Evolutionary conservation across 345 rosid genomes (phyloP).

Genomic region (Atalantia buxifolia): DNA sequence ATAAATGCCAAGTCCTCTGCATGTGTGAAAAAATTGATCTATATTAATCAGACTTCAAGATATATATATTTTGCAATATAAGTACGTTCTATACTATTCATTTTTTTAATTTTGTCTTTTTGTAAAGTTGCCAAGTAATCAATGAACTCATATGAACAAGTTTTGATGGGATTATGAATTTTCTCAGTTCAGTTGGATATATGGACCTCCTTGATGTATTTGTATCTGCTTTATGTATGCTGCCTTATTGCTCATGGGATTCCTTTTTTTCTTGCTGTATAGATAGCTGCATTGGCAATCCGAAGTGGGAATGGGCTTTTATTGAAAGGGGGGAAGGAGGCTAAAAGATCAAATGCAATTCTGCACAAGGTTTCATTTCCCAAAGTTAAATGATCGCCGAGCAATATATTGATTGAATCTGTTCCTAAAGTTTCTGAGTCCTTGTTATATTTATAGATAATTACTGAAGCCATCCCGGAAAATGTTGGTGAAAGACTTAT

Average conservation of each 20-base stretch:
- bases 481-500: slow-evolving; percentile 76
- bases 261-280: slow-evolving; percentile 8
- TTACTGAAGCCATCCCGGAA: slow-evolving; percentile 83
- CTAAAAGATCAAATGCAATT: slow-evolving; percentile 85
- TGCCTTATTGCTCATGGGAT: not conserved
- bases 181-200: not conserved
- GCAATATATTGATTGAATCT: not conserved
- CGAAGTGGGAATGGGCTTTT: slow-evolving; percentile 96
- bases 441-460: slow-evolving; percentile 49
- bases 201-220: not conserved
- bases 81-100: too few species aligned
- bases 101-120: not conserved
- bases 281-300: slow-evolving; percentile 96
- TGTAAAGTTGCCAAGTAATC: not conserved
- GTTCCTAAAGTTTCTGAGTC: slow-evolving; percentile 10
- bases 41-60: not conserved
- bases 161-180: not conserved
- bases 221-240: not conserved
- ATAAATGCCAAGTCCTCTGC: not conserved
- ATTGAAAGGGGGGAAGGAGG: slow-evolving; percentile 97
- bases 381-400: not conserved
- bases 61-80: not conserved
- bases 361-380: slow-evolving; percentile 68
- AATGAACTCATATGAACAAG: not conserved
- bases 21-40: not conserved